Percentiles rank a stretch among this genome's conserved stretches.
These are phyloP conservation scores for Fraxinus dipetala DNA, from an alignment of 305 asterid species.

Conservation along the genomic window DNA sequence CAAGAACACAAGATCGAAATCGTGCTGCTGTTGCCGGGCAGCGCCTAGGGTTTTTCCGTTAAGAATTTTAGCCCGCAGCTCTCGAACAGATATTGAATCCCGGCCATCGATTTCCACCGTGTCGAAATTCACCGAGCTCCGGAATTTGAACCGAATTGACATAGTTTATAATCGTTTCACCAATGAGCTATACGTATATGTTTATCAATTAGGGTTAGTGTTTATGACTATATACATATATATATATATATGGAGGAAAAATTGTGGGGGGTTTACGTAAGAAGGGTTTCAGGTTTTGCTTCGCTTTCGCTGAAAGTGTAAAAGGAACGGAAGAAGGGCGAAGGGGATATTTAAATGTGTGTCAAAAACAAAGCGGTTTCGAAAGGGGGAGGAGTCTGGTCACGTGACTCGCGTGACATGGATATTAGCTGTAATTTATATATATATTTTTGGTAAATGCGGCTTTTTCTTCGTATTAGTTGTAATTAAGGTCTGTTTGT, in stretches of 20 bases:
- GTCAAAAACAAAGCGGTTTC: background rate
- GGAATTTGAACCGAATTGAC: constrained; percentile 55
- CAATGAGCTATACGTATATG: background rate
- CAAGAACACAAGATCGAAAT: constrained; percentile 53
- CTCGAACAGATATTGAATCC: constrained; percentile 39
- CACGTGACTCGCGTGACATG: background rate
- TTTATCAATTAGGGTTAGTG: background rate
- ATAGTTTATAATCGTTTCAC: constrained; percentile 8
- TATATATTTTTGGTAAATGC: too few species aligned
- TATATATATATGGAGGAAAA: background rate
- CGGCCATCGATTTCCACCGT: constrained; percentile 42
- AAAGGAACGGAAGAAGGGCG: background rate
- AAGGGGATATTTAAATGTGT: background rate
- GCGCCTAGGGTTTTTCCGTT: constrained; percentile 31
- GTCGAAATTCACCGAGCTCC: constrained; percentile 52
- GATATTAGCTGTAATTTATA: too few species aligned
- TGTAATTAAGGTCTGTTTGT: too few species aligned
- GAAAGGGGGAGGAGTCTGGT: background rate
- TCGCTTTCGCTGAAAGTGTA: background rate
- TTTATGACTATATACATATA: background rate
- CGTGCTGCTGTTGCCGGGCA: constrained; percentile 39
- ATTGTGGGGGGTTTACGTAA: background rate
- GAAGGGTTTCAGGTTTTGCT: background rate
- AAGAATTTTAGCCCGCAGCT: constrained; percentile 38
- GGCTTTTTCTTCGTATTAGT: too few species aligned